Evolutionary conservation across 495 filamentous ascomycete genomes (phyloP).

Genomic region (Tirmania nivea): DNA sequence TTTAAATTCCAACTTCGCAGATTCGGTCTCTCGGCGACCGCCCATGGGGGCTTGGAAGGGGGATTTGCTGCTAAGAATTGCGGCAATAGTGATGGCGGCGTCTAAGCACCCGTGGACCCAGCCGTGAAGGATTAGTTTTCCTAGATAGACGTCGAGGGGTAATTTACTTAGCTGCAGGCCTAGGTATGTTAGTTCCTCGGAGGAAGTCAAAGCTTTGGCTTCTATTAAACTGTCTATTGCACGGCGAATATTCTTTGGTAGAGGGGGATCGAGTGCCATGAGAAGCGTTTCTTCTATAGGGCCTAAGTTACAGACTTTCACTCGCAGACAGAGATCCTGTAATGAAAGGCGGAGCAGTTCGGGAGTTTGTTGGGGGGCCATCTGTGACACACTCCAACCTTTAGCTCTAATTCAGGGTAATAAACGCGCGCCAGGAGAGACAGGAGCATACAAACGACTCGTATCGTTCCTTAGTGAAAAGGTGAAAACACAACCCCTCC

Average conservation of each 20-base stretch:
- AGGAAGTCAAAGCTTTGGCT: slow-evolving; percentile 62
- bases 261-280: slow-evolving; percentile 80
- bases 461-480: slow-evolving; percentile 75
- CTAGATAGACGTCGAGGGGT: slow-evolving; percentile 81
- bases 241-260: slow-evolving; percentile 68
- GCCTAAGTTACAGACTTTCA: slow-evolving; percentile 90
- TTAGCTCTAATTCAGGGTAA: slow-evolving; percentile 4
- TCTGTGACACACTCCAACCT: slow-evolving; percentile 21
- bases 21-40: slow-evolving; percentile 56
- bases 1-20: slow-evolving; percentile 52
- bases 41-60: slow-evolving; percentile 76
- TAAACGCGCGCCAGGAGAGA: not conserved
- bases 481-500: slow-evolving; percentile 79
- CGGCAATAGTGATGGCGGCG: slow-evolving; percentile 71
- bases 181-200: slow-evolving; percentile 67
- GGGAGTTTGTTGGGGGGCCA: slow-evolving; percentile 79
- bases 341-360: slow-evolving; percentile 86
- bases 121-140: slow-evolving; percentile 73
- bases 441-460: slow-evolving; percentile 30
- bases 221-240: slow-evolving; percentile 85
- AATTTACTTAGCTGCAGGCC: slow-evolving; percentile 69
- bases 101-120: slow-evolving; percentile 76
- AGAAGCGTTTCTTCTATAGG: slow-evolving; percentile 71
- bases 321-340: slow-evolving; percentile 83
- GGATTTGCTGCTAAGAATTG: slow-evolving; percentile 81